Base-by-base conservation (phyloP, 805 yeast species). In the Candida easanensis region DNA sequence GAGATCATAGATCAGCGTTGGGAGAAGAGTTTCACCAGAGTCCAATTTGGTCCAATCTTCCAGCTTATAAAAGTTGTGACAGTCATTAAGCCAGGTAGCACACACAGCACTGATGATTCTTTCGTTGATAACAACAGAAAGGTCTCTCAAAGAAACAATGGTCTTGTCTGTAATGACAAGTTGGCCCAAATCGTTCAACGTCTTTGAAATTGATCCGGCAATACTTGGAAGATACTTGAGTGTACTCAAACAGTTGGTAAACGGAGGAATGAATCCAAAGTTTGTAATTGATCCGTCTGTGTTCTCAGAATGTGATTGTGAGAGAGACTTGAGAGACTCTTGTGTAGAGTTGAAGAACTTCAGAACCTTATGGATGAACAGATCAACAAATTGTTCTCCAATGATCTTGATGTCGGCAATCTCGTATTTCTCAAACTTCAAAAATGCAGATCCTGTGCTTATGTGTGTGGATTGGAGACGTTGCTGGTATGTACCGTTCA, bases 251-350 rank as follows among this genome's bases (percentile, higher is more conserved):
- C 84, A 75, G 54, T 83, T 85, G 1, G 88, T 70, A 41, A 69
- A 68, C 1, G 83, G 82, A 3, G 91, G 90, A 18, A 82, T 57
- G 53, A 80, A 81, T 1, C 82, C 82, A 57, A 68, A 77, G 27
- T 63, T 62, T 6, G 50, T 36, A 1, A 68, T 58, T 1, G 54
- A 34, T 5, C 68, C 69, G 10, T 61, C 51, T 11, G 53, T 48
- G 6, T 43, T 44, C 4, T 44, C 47, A 15, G 50, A 44, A 11
- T 42, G 45, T 11, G 44, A 13, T 9, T 40, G 16, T 8, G 38
- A 40, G 0, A 54, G 36, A 5, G 40, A 36, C 36, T 49, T 49
- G 7, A 51, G 37, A 6, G 53, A 46, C 3, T 51, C 52, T 25
- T 58, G 60, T 1, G 70, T 59, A 3, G 73, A 62, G 23, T 53